These are phyloP conservation scores for Fusarium nurragi DNA, from an alignment of 2,329 filamentous ascomycete species.

Conservation along the genomic window DNA sequence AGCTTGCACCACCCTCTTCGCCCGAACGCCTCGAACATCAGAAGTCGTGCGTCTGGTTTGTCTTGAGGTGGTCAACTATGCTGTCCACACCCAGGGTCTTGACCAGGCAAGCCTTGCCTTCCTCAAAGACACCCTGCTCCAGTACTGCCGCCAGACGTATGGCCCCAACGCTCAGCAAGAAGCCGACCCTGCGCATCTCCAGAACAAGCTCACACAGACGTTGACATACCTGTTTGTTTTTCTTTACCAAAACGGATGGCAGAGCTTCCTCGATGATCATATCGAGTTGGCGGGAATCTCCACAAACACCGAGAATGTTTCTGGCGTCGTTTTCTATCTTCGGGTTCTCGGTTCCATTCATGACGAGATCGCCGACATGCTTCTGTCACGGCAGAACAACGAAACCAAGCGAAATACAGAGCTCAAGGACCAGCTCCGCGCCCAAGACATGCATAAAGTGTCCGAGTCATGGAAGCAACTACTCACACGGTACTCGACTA, in stretches of 20 bases:
- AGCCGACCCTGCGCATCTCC: constrained; percentile 78
- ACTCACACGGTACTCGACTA: constrained; percentile 77
- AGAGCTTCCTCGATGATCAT: constrained; percentile 90
- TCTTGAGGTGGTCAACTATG: constrained; percentile 92
- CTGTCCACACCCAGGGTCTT: constrained; percentile 81
- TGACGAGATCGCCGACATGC: constrained; percentile 95
- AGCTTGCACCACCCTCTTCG: constrained; percentile 86
- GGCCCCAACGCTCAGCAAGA: constrained; percentile 65
- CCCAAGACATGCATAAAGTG: constrained; percentile 88
- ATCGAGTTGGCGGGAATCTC: constrained; percentile 74
- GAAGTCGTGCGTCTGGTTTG: constrained; percentile 90
- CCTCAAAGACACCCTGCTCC: constrained; percentile 82
- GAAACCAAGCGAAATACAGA: constrained; percentile 88
- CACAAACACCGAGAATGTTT: constrained; percentile 73
- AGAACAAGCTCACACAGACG: constrained; percentile 98
- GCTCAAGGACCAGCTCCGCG: constrained; percentile 89
- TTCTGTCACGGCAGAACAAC: constrained; percentile 78
- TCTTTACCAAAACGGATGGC: constrained; percentile 87
- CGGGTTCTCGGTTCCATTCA: constrained; percentile 90
- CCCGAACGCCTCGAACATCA: constrained; percentile 75
- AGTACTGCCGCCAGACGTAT: constrained; percentile 83
- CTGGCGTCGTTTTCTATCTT: constrained; percentile 86
- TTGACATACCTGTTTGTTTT: constrained; percentile 92
- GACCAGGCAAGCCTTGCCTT: constrained; percentile 76
- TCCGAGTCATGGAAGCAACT: constrained; percentile 92